Base-by-base conservation (phyloP, 257 asterid genomes). In the Coffea eugenioides region DNA sequence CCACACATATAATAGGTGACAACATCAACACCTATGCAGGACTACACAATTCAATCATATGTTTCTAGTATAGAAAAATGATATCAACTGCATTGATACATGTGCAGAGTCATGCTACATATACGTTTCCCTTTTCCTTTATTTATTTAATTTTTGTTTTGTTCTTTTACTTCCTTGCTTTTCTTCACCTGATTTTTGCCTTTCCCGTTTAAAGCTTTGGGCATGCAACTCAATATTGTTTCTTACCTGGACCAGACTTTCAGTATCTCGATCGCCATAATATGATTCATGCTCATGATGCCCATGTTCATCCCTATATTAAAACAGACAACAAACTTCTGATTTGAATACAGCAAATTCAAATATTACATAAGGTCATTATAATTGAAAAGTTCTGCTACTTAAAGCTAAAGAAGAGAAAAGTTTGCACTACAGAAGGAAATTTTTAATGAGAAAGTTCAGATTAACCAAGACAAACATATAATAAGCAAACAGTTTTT, bases 231-330 rank as follows among this genome's bases (percentile, higher is more conserved):
- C 68, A 75, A 62, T 69, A 81, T 69, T 67, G 67, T 77, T 76
- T 82, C 93, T 88, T 87, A 96, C 99, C 96, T 86, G 88, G 80
- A 94, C 93, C 54, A 96, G 90, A 88, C 84, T 92, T 23, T 92
- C 94, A 18, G 97, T 92, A 85, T 96, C 98, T 74, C 98, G 93
- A 86, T 96, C 98, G 2, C 99, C 99, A 88, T 96, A 94, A 87
- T 96, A 96, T 13, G 99, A 87, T 85, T 96, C 99, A 52, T 96
- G 98, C 12, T 94, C 95, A 74, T 94, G 99, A 87, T 91, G 98
- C 64, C 98, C 97, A 76, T 91, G 95, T 62, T 90, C 92, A 25
- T 90, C 98, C 82, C 97, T 96, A 91, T 46, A 77, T 73, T 21
- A 68, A 71, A 70, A 81, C 34, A 14, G 43, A 25, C 57, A 68